These are phyloP conservation scores for Neonectria coccinea DNA, from an alignment of 2,329 filamentous ascomycete species.

Conservation along the genomic window DNA sequence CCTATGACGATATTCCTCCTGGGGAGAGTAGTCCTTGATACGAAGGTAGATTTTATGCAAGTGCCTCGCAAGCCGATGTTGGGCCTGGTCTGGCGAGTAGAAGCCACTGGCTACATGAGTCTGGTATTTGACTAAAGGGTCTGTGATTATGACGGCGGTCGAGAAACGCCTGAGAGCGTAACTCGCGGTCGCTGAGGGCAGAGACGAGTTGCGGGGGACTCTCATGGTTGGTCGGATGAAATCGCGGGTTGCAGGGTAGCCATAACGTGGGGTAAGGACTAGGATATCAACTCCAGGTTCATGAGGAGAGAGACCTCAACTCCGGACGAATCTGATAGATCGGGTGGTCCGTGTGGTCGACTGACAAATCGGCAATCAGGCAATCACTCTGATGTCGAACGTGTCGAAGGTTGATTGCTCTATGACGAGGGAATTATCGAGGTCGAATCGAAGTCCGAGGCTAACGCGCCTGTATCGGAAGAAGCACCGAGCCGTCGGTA, in stretches of 20 bases:
- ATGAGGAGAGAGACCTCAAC: background rate
- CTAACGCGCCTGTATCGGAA: conserved; percentile 4
- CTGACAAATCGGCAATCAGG: background rate
- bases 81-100: conserved; percentile 76
- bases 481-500: background rate
- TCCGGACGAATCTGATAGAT: background rate
- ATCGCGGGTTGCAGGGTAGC: conserved; percentile 9
- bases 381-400: background rate
- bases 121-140: conserved; percentile 82
- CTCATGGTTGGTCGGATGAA: conserved; percentile 12
- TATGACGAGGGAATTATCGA: conserved; percentile 4
- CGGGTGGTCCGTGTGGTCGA: background rate
- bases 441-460: conserved; percentile 1
- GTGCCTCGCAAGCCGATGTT: conserved; percentile 80
- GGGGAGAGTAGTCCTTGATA: conserved; percentile 82
- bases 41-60: conserved; percentile 80
- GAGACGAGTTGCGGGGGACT: conserved; percentile 21
- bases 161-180: conserved; percentile 52
- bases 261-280: conserved; percentile 12
- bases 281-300: background rate
- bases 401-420: background rate
- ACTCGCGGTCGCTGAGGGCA: conserved; percentile 5
- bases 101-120: conserved; percentile 74
- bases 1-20: conserved; percentile 74
- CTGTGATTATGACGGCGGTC: conserved; percentile 71